These are phyloP conservation scores for Apiotrichum porosum DNA, from an alignment of 1,284 basidiomycete species.

Conservation along the genomic window DNA sequence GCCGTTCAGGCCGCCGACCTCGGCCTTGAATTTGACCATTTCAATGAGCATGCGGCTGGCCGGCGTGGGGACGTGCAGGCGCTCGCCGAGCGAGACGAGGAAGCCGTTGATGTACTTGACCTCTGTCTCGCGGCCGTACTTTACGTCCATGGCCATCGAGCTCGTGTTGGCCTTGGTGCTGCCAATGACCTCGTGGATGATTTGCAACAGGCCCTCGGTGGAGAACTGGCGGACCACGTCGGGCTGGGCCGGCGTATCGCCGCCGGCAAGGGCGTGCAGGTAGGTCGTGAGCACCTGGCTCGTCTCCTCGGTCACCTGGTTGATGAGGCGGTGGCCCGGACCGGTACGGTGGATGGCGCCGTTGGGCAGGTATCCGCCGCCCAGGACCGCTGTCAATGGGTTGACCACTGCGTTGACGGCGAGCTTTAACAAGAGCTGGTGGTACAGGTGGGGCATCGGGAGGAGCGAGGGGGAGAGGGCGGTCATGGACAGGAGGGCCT, in stretches of 20 bases:
- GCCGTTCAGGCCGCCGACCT: slow-evolving; percentile 21
- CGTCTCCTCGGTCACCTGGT: slow-evolving; percentile 61
- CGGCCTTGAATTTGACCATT: slow-evolving; percentile 57
- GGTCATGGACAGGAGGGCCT: slow-evolving; percentile 57
- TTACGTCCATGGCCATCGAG: slow-evolving; percentile 71
- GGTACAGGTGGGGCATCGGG: slow-evolving; percentile 65
- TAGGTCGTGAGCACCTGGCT: slow-evolving; percentile 54
- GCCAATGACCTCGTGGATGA: slow-evolving; percentile 57
- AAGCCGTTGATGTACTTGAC: slow-evolving; percentile 85
- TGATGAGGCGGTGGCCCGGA: slow-evolving; percentile 52
- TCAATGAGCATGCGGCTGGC: slow-evolving; percentile 60
- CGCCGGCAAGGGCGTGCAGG: slow-evolving; percentile 48
- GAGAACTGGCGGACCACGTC: slow-evolving; percentile 40
- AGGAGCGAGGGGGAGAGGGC: slow-evolving; percentile 63
- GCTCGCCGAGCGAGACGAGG: slow-evolving; percentile 61
- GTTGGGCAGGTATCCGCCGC: slow-evolving; percentile 62
- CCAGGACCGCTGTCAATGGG: slow-evolving; percentile 74
- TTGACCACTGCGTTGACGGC: slow-evolving; percentile 83
- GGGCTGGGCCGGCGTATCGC: slow-evolving; percentile 15
- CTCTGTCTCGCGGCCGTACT: slow-evolving; percentile 61
- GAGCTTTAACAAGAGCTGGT: slow-evolving; percentile 72
- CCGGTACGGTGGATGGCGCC: slow-evolving; percentile 60
- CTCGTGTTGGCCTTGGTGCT: slow-evolving; percentile 63
- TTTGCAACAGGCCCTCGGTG: slow-evolving; percentile 37
- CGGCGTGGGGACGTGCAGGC: slow-evolving; percentile 61